Conservation (phyloP, 352 stramenopile genomes). For the Phytophthora ramorum region DNA sequence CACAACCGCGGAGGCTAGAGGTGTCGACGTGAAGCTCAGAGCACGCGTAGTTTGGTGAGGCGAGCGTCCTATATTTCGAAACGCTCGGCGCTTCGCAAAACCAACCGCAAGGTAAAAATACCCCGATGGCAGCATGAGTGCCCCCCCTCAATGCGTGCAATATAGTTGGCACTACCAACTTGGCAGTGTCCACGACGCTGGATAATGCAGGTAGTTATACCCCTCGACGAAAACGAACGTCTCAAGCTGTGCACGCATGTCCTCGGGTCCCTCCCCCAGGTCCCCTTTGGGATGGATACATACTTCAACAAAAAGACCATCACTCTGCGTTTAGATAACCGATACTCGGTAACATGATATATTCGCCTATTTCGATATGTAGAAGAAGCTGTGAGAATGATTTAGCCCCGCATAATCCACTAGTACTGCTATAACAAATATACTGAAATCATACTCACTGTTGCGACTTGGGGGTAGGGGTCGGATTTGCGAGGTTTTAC, state of each 20-base stretch:
- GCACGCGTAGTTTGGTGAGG: neutral
- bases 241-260: too few species aligned
- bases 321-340: slow-evolving; percentile 13
- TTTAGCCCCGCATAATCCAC: neutral
- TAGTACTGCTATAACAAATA: neutral
- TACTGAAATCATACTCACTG: neutral
- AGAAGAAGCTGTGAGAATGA: too few species aligned
- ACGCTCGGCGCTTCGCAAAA: slow-evolving; percentile 16
- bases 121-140: neutral
- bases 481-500: slow-evolving; percentile 24
- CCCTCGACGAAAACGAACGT: neutral
- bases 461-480: slow-evolving; percentile 8
- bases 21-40: slow-evolving; percentile 12
- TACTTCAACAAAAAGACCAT: slow-evolving; percentile 34
- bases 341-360: slow-evolving; percentile 1
- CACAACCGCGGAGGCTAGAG: neutral
- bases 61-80: neutral
- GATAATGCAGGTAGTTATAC: neutral
- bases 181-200: neutral
- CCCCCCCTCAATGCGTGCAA: slow-evolving; percentile 10
- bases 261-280: too few species aligned
- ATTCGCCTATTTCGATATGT: neutral
- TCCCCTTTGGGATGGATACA: neutral
- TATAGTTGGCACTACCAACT: too few species aligned
- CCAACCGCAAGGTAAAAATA: slow-evolving; percentile 28